A percentile compares a stretch with the other conserved stretches of the same genome.
These are phyloP conservation scores for Penicillium italicum DNA, from an alignment of 2,329 filamentous ascomycete genomes.

Conservation along the genomic window DNA sequence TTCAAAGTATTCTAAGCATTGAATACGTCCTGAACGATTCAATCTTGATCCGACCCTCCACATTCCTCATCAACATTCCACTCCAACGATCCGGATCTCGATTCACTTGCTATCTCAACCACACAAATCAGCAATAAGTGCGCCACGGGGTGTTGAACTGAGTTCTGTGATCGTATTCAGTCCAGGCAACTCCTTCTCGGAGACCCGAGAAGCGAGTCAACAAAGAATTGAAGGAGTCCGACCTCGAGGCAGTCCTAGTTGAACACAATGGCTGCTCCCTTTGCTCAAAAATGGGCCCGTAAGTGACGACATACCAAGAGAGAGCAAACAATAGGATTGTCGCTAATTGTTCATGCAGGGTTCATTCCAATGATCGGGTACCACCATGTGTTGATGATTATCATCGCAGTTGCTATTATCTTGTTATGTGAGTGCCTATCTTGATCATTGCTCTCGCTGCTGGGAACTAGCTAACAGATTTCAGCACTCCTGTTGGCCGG, in stretches of 20 bases:
- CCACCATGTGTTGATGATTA: constrained; percentile 92
- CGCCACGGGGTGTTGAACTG: background rate
- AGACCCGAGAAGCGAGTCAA: constrained; percentile 40
- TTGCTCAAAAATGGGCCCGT: constrained; percentile 37
- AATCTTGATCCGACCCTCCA: constrained; percentile 8
- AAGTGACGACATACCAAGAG: constrained; percentile 16
- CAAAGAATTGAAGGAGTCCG: constrained; percentile 13
- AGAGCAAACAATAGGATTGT: background rate
- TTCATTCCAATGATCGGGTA: constrained; percentile 62
- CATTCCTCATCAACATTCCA: constrained; percentile 32
- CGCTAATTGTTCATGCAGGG: constrained; percentile 37
- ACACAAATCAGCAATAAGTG: background rate
- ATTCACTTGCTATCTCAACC: background rate
- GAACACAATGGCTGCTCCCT: constrained; percentile 29
- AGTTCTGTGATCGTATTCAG: constrained; percentile 5
- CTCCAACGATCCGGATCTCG: constrained; percentile 16
- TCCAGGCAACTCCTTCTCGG: constrained; percentile 38
- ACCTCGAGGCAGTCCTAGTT: constrained; percentile 9
- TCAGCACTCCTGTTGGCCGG: constrained; percentile 86
- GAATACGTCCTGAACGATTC: constrained; percentile 6
- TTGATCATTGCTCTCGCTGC: background rate
- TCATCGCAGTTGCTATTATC: constrained; percentile 91
- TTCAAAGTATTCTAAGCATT: background rate
- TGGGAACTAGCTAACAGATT: constrained; percentile 23
- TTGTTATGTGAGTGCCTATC: constrained; percentile 72